Conservation (phyloP, 345 rosid genomes). For the Aegle marmelos region DNA sequence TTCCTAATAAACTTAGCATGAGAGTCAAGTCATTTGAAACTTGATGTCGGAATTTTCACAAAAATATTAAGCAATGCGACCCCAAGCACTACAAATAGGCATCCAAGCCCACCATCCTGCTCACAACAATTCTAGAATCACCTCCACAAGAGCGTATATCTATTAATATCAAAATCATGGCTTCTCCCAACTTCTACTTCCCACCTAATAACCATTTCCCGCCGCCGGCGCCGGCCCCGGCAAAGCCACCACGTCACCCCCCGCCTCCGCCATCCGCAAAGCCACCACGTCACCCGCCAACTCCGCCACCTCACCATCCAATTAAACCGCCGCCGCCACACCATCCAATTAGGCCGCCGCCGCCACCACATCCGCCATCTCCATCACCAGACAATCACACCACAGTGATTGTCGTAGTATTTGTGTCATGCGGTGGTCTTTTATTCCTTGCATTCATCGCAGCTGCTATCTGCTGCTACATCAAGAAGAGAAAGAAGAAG, state of each 20-base stretch:
- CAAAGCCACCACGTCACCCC: neutral
- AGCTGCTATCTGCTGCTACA: slow-evolving; percentile 35
- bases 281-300: neutral
- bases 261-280: slow-evolving; percentile 3
- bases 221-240: slow-evolving; percentile 15
- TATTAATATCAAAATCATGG: slow-evolving; percentile 27
- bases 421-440: slow-evolving; percentile 57
- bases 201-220: slow-evolving; percentile 23
- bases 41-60: slow-evolving; percentile 21
- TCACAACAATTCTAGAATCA: slow-evolving; percentile 15
- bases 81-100: slow-evolving; percentile 44
- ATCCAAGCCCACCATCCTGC: slow-evolving; percentile 17
- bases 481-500: slow-evolving; percentile 53
- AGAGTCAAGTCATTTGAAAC: slow-evolving; percentile 49
- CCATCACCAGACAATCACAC: slow-evolving; percentile 47
- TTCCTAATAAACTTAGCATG: slow-evolving; percentile 40
- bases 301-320: neutral
- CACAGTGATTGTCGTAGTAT: slow-evolving; percentile 47
- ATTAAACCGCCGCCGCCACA: slow-evolving; percentile 20
- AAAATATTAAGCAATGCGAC: neutral
- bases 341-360: slow-evolving; percentile 16
- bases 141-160: neutral
- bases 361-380: slow-evolving; percentile 23
- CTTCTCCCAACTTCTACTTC: slow-evolving; percentile 32
- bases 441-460: slow-evolving; percentile 48